Percentiles rank a stretch among this genome's conserved stretches.
phyloP scores from a whole-genome alignment of 148 eudicot species.

The Talinum fruticosum region DNA sequence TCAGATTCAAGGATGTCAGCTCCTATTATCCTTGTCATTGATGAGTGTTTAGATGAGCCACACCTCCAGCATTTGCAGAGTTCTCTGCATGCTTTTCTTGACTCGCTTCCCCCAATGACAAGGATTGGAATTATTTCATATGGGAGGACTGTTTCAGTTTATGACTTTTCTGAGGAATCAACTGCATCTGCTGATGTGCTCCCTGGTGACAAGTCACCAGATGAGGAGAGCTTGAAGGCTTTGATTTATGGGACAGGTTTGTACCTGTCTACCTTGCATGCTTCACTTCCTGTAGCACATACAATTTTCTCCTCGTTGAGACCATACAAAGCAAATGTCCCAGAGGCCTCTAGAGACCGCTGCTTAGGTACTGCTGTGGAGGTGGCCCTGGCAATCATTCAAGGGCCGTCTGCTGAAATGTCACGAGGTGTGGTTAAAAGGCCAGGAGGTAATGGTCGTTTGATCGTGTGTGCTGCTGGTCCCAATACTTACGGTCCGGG shows the following conservation, averaged over 20 bases:
- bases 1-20: conserved; percentile 90
- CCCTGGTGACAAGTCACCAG: conserved; percentile 69
- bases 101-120: conserved; percentile 79
- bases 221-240: conserved; percentile 66
- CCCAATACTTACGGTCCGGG: conserved; percentile 93
- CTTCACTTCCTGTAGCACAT: conserved; percentile 83
- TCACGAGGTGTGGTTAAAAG: conserved; percentile 77
- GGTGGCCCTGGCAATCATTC: conserved; percentile 78
- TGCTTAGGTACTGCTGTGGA: conserved; percentile 89
- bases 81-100: conserved; percentile 89
- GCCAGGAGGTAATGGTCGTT: conserved; percentile 73
- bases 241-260: conserved; percentile 85
- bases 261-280: conserved; percentile 85
- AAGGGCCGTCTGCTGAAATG: conserved; percentile 85
- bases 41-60: conserved; percentile 79
- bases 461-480: conserved; percentile 88
- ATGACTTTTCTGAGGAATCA: conserved; percentile 87
- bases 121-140: conserved; percentile 83
- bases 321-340: conserved; percentile 51
- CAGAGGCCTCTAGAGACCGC: conserved; percentile 86
- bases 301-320: conserved; percentile 77
- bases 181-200: conserved; percentile 93
- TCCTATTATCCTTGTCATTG: conserved; percentile 78
- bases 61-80: conserved; percentile 92
- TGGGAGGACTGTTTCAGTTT: conserved; percentile 82